Evolutionary conservation across 73 alveolate genomes (phyloP).

Genomic region (Paramecium caudatum): DNA sequence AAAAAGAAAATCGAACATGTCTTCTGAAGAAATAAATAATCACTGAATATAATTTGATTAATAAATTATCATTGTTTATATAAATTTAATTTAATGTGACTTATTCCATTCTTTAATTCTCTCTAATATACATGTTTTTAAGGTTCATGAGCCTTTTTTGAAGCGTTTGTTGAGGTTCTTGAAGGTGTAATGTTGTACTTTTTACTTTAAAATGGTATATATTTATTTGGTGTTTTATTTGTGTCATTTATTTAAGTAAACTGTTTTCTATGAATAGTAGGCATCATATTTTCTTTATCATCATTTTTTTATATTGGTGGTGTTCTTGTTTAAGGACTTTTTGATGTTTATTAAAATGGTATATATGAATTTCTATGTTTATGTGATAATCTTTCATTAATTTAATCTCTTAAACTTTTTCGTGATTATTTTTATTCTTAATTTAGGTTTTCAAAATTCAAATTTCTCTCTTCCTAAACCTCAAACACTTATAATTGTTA

Average conservation of each 20-base stretch:
- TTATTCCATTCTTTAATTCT: conserved; percentile 18
- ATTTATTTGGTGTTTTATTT: not conserved
- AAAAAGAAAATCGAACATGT: too few relatives aligned
- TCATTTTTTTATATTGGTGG: not conserved
- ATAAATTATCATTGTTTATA: conserved; percentile 1
- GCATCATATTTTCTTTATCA: not conserved
- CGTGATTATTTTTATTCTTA: not conserved
- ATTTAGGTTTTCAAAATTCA: too few relatives aligned
- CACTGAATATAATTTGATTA: too few relatives aligned
- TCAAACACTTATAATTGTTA: not conserved
- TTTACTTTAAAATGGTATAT: not conserved
- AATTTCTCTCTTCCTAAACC: not conserved
- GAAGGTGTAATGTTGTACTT: conserved; percentile 9
- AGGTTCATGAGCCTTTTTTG: not conserved
- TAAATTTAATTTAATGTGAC: conserved; percentile 33
- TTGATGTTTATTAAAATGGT: not conserved
- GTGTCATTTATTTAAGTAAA: not conserved
- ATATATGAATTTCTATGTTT: not conserved
- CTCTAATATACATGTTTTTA: not conserved
- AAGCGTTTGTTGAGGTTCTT: not conserved
- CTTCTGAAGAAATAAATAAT: too few relatives aligned
- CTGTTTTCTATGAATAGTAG: not conserved
- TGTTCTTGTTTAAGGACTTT: not conserved
- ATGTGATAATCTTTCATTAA: not conserved
- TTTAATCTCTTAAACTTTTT: not conserved